Conservation (phyloP, 305 asterid species). For the Rubia balearica region DNA sequence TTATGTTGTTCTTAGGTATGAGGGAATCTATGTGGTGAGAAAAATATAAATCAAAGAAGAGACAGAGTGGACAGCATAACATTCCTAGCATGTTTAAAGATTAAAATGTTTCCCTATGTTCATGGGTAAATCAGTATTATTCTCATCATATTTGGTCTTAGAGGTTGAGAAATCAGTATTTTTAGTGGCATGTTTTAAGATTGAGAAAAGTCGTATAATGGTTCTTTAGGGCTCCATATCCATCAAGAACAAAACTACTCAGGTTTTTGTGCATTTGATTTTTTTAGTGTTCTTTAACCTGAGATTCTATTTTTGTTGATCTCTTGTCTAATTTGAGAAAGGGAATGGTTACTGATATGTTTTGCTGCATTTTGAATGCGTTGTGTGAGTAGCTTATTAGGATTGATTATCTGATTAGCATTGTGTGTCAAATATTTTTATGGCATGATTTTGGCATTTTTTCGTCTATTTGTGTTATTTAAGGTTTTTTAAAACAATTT, state of each 20-base stretch:
- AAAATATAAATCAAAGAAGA: too few species aligned
- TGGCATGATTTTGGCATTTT: slow-evolving; percentile 65
- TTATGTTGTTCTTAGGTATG: too few species aligned
- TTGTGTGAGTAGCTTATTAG: slow-evolving; percentile 80
- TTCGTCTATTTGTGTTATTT: too few species aligned
- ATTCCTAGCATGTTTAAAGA: too few species aligned
- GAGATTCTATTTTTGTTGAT: slow-evolving; percentile 83
- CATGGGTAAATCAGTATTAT: too few species aligned
- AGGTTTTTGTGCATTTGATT: slow-evolving; percentile 65
- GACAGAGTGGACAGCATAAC: too few species aligned
- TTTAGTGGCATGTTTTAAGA: slow-evolving; percentile 58
- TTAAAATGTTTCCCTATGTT: too few species aligned
- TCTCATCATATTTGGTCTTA: too few species aligned
- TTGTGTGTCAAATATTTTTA: slow-evolving; percentile 71
- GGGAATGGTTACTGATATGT: slow-evolving; percentile 74
- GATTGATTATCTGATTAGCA: slow-evolving; percentile 63
- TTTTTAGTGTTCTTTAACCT: slow-evolving; percentile 62
- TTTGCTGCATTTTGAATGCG: slow-evolving; percentile 67
- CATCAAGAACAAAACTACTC: slow-evolving; percentile 93
- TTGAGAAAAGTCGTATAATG: slow-evolving; percentile 37
- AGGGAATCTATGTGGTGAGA: too few species aligned
- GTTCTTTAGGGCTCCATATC: too few species aligned
- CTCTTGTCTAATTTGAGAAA: slow-evolving; percentile 56
- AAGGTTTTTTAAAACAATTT: too few species aligned
- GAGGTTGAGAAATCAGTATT: slow-evolving; percentile 65